phyloP scores from a whole-genome alignment of 164 flowering plant genomes.

The Berberis vulgaris region DNA sequence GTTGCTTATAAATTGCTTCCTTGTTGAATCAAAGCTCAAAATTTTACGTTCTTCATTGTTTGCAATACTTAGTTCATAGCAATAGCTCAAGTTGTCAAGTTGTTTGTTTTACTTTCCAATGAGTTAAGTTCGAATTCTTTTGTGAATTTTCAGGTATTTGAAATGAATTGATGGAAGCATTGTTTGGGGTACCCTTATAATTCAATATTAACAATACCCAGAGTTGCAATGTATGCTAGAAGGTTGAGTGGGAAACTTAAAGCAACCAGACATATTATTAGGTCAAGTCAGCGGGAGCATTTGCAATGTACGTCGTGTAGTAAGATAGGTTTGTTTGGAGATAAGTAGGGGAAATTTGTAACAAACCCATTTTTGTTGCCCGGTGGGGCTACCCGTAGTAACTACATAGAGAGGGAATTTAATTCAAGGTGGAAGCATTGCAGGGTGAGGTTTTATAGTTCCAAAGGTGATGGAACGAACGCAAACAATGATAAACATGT shows the following conservation, averaged over 20 bases:
- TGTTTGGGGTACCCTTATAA: neutral
- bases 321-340: conserved; percentile 13
- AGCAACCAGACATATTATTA: conserved; percentile 35
- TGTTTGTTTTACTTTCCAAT: too few relatives aligned
- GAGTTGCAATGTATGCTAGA: conserved; percentile 67
- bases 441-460: conserved; percentile 49
- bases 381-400: conserved; percentile 7
- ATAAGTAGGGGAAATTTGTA: conserved; percentile 24
- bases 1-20: too few relatives aligned
- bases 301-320: too few relatives aligned
- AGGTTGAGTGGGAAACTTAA: conserved; percentile 41
- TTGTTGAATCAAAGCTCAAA: too few relatives aligned
- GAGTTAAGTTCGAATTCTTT: too few relatives aligned
- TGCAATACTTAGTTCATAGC: too few relatives aligned
- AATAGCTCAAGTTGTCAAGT: too few relatives aligned
- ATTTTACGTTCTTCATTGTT: too few relatives aligned
- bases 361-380: conserved; percentile 15
- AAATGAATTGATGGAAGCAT: conserved; percentile 10
- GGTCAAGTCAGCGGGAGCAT: conserved; percentile 1
- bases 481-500: conserved; percentile 57
- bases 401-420: conserved; percentile 9
- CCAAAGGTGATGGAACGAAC: conserved; percentile 82
- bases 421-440: conserved; percentile 14
- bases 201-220: neutral
- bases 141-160: neutral